Evolutionary conservation across 2,329 filamentous ascomycete species (phyloP), one percentile per base, ranked within the genome.

Genomic region (Ciborinia camelliae): DNA sequence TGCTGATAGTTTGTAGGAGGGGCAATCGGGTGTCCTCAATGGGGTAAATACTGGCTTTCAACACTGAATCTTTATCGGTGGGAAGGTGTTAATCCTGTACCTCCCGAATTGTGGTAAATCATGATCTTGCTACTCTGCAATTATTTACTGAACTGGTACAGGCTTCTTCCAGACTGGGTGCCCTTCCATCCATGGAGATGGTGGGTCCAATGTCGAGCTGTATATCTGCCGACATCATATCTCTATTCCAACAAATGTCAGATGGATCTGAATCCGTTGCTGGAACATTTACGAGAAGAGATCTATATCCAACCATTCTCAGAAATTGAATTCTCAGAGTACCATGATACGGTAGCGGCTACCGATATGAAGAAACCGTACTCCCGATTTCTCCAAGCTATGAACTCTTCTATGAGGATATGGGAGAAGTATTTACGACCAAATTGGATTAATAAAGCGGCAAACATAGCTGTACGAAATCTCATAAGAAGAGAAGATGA

Each of bases 81-180:
- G 28, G 50, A 53, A 28, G 50, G 50, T 26, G 50, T 53, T 18
- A 53, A 53, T 32, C n/a, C n/a, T 26, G 26, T 53, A 18, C 28
- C 50, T 18, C 26, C 50, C 18, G 50, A 53, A 32, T 32, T 53
- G 14, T 53, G 50, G 50, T 53, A 53, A 30, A 35, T 30, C 35
- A 35, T 35, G 35, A 35, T 35, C 35, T 35, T 35, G 35, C 35
- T 35, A 35, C 5, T 35, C 35, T 35, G 10, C 35, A 35, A 28
- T 53, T 18, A 18, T 53, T 28, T 32, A 28, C 32, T 53, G 32
- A 53, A 53, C 50, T 9, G 18, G 28, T 32, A 18, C 50, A 53
- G 50, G 50, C 50, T 53, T 53, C 50, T 53, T 53, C 50, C 50
- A 53, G 50, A 53, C n/a, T 53, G 50, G 26, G n/a, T 53, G 10